Evolutionary conservation across 1,284 basidiomycete genomes (phyloP), one percentile per base, ranked within the genome.

Genomic region (Moniliella sp.): DNA sequence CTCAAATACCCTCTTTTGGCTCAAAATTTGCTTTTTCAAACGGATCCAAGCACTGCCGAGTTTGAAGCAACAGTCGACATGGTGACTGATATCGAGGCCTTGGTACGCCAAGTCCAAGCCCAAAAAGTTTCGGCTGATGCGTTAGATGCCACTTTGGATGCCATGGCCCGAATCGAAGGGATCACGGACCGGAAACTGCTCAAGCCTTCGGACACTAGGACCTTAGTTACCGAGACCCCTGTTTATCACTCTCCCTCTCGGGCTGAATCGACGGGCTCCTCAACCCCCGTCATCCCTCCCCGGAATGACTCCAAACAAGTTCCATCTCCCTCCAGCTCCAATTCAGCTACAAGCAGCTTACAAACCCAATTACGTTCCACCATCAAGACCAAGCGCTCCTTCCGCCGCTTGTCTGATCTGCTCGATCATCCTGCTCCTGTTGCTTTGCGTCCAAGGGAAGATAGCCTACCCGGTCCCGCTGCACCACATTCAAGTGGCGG

Each of bases 1-100:
- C 73, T 93, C 58, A 94, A 97, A 62, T 91, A 94, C 59, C 88
- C 88, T 2, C 70, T 97, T n/a, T 71, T 97, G 26, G 93, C 94
- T 65, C 88, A 94, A 64, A 93, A 93, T 61, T 69, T 93, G 3
- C 44, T 53, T 27, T 53, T 49, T 31, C 50, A 88, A 61, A 91
- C 88, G 5, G 88, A 94, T 52, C 83, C 88, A 1, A 86, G 82
- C 43, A 84, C 84, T 1, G 83, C 77, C 55, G 88, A 97, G 64
- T 97, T 93, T 55, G 88, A 97, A 57, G 80, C 76, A 49, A 91
- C 84, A 3, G 66, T 93, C 25, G 75, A 77, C 52, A 88, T 94
- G 81, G 84, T 93, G 0, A 81, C 84, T 15, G 84, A 93, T 58
- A 81, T 97, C 10, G 86, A 97, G 64, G 73, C 71, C 9, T 86